Percentiles rank a stretch among this genome's conserved stretches.
These are phyloP conservation scores for Penicillium mononematosum DNA, from an alignment of 495 filamentous ascomycete genomes.

Conservation along the genomic window DNA sequence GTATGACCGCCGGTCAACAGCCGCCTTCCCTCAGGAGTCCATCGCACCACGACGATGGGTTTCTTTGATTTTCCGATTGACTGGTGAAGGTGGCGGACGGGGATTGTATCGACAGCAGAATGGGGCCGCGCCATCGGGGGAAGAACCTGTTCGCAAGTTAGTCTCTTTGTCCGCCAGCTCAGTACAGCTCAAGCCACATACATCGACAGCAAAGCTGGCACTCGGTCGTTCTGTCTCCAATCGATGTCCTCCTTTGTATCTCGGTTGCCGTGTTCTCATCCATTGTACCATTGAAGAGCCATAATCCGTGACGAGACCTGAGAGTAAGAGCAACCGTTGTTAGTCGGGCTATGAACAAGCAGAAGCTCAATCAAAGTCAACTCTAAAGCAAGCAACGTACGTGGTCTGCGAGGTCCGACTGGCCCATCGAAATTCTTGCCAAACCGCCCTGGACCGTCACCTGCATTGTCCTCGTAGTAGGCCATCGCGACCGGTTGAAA, in stretches of 20 bases:
- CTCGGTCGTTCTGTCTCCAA: conserved; percentile 83
- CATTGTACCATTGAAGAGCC: conserved; percentile 88
- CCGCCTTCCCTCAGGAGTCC: conserved; percentile 93
- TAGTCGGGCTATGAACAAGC: conserved; percentile 8
- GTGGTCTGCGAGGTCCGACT: conserved; percentile 42
- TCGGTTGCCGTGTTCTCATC: conserved; percentile 81
- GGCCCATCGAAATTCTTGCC: conserved; percentile 41
- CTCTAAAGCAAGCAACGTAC: conserved; percentile 28
- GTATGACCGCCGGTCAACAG: conserved; percentile 91
- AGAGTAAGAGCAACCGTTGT: conserved; percentile 1
- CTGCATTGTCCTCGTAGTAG: conserved; percentile 44
- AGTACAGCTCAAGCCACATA: conserved; percentile 39
- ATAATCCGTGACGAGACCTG: conserved; percentile 86
- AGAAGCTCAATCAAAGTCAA: background rate
- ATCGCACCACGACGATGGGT: conserved; percentile 93
- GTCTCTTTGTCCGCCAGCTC: conserved; percentile 11
- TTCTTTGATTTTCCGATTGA: conserved; percentile 98
- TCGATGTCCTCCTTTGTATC: conserved; percentile 63
- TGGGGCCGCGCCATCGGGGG: conserved; percentile 73
- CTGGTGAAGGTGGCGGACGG: conserved; percentile 86
- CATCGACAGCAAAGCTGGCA: conserved; percentile 84
- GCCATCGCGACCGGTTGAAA: conserved; percentile 33
- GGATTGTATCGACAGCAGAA: conserved; percentile 77
- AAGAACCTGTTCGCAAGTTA: conserved; percentile 63
- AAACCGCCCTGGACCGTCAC: conserved; percentile 37